Conservation (phyloP, 768 basidiomycete species). For the Mycena albidolilacea region DNA sequence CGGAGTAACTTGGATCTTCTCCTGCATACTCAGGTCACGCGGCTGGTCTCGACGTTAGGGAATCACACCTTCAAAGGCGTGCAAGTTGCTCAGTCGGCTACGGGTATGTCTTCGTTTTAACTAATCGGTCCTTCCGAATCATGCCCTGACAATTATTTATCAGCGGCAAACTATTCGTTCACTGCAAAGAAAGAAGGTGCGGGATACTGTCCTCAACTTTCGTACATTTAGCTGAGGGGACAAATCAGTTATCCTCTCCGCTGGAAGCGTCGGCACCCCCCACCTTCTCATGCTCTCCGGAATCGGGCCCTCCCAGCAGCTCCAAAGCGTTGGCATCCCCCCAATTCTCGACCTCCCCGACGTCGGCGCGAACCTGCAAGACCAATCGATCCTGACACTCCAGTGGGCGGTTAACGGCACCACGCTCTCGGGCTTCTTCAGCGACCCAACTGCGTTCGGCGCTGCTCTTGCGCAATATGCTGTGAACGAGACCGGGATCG, state of each 20-base stretch:
- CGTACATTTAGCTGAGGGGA: not conserved
- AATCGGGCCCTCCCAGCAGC: conserved; percentile 50
- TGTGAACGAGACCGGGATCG: conserved; percentile 22
- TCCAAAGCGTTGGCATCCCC: conserved; percentile 48
- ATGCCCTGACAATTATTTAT: not conserved
- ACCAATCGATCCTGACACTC: conserved; percentile 41
- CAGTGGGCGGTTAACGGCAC: conserved; percentile 24
- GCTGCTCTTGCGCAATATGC: conserved; percentile 23
- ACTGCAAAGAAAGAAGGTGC: conserved; percentile 29
- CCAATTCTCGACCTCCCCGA: conserved; percentile 53
- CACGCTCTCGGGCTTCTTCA: conserved; percentile 21
- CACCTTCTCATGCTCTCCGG: conserved; percentile 53
- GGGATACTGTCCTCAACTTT: not conserved
- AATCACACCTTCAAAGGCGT: conserved; percentile 10
- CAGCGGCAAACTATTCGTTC: conserved; percentile 7
- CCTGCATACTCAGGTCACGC: conserved; percentile 24
- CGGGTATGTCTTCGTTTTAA: not conserved
- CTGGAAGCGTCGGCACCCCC: conserved; percentile 49
- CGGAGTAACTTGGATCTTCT: conserved; percentile 42
- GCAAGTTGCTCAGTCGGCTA: conserved; percentile 9
- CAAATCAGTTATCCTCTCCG: conserved; percentile 47
- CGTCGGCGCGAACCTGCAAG: conserved; percentile 61
- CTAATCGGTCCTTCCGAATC: too few species aligned
- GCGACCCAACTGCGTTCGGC: conserved; percentile 3
- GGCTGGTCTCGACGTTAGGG: conserved; percentile 1